Percentiles rank a stretch among this genome's conserved stretches.
phyloP scores from a whole-genome alignment of 2,329 filamentous ascomycete species.

The Fusarium sp. region DNA sequence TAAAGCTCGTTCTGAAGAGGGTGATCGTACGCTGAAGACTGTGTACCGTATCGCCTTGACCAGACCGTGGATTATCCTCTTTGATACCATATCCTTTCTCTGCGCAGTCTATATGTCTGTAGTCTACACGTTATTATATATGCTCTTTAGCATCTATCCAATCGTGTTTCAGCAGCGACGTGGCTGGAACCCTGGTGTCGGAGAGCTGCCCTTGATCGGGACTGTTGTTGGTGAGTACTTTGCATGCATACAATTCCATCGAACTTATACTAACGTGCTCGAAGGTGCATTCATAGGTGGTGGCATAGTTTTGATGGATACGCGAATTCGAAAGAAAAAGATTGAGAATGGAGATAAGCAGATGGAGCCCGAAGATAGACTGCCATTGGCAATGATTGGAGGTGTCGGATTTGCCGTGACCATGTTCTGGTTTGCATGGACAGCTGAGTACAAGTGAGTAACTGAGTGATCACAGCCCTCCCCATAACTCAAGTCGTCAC shows the following conservation, averaged over 20 bases:
- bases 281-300: conserved; percentile 26
- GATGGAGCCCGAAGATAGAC: conserved; percentile 29
- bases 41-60: conserved; percentile 76
- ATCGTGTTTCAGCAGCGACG: conserved; percentile 68
- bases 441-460: conserved; percentile 23
- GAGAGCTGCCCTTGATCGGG: conserved; percentile 34
- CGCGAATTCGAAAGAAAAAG: conserved; percentile 16
- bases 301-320: conserved; percentile 27
- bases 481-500: too few species aligned
- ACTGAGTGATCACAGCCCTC: too few species aligned
- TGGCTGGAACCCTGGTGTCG: conserved; percentile 31
- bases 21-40: conserved; percentile 4
- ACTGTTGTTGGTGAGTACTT: conserved; percentile 18
- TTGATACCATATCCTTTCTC: conserved; percentile 84
- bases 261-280: not conserved
- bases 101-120: conserved; percentile 85
- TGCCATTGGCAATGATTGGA: conserved; percentile 33
- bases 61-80: conserved; percentile 74
- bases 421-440: conserved; percentile 39
- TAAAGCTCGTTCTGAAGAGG: conserved; percentile 20
- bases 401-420: conserved; percentile 30
- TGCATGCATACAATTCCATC: too few species aligned
- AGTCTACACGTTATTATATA: conserved; percentile 74
- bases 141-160: conserved; percentile 74
- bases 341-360: conserved; percentile 13